Base-by-base conservation (phyloP, 768 basidiomycete genomes). In the Suillus sp. region DNA sequence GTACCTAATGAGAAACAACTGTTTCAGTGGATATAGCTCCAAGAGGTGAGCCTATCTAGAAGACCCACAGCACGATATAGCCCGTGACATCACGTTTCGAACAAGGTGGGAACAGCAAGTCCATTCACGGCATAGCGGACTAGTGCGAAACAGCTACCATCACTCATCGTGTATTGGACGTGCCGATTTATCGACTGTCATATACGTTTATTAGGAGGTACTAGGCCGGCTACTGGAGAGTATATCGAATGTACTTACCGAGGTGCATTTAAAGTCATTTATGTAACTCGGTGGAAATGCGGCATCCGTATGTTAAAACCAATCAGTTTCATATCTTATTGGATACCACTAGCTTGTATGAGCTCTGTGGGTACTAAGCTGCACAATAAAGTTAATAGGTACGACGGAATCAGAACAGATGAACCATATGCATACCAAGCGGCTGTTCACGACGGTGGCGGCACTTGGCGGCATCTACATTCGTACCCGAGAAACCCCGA, bases 261-360 rank as follows among this genome's bases (percentile, higher is more conserved):
- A 25, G 14, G 22, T 20, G 22, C n/a, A 34, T n/a, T n/a, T 20
- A 35, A 35, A 18, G 1, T 38, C 18, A 40, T 16, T 57, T 40
- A 38, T 27, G 50, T 51, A 32, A 40, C 25, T 57, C 25, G 55
- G 55, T 40, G 37, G 37, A 25, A 57, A 18, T 57, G 37, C 25
- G 55, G 16, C 18, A 40, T 20, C 38, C 10, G 9, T 37, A 37
- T 22, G 54, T 37, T 37, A 8, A 56, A 38, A 56, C 14, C 8
- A 27, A 8, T 30, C 4, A 40, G 18, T 27, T 38, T 20, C 27
- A 7, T 27, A 53, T 30, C 25, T 14, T 27, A 8, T 25, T 48
- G 47, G 47, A 25, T 48, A 48, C 25, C 47, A 3, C 25, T 14
- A 16, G 25, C 22, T 25, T 16, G 25, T 48, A 48, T 27, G 47